Conservation (phyloP, 495 filamentous ascomycete species). For the Aspergillus cristatus region DNA sequence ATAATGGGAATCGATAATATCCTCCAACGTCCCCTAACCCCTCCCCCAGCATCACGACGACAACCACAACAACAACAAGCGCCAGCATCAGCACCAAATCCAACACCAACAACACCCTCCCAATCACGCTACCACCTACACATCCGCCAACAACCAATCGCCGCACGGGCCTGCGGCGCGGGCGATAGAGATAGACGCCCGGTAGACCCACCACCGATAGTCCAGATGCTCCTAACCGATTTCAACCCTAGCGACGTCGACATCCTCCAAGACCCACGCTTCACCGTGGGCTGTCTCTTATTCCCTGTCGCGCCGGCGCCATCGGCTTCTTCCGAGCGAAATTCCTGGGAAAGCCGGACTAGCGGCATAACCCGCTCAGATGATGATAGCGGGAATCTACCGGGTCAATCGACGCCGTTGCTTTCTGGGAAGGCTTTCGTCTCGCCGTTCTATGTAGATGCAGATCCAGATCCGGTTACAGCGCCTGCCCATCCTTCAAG, state of each 20-base stretch:
- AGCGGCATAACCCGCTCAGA: neutral
- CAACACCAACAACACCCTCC: conserved; percentile 12
- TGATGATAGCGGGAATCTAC: conserved; percentile 1
- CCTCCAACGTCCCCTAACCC: conserved; percentile 28
- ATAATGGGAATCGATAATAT: conserved; percentile 35
- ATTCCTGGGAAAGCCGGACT: neutral
- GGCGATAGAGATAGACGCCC: conserved; percentile 88
- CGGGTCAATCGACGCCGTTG: conserved; percentile 19
- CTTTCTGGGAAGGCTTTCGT: conserved; percentile 35
- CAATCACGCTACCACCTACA: conserved; percentile 49
- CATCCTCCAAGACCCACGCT: conserved; percentile 64
- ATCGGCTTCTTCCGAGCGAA: conserved; percentile 2
- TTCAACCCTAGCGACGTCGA: conserved; percentile 42
- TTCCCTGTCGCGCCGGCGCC: conserved; percentile 35
- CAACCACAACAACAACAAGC: conserved; percentile 15
- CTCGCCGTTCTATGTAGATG: conserved; percentile 32
- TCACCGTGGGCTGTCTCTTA: conserved; percentile 71
- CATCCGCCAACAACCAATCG: conserved; percentile 83
- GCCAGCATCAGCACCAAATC: conserved; percentile 8
- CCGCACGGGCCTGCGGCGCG: conserved; percentile 87
- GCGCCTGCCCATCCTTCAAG: conserved; percentile 60
- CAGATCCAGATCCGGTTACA: conserved; percentile 37
- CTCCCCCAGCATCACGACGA: conserved; percentile 14
- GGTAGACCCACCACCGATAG: conserved; percentile 90
- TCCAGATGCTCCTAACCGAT: conserved; percentile 72